phyloP scores from a whole-genome alignment of 2,329 filamentous ascomycete species.

The Pseudocercospora eumusae region DNA sequence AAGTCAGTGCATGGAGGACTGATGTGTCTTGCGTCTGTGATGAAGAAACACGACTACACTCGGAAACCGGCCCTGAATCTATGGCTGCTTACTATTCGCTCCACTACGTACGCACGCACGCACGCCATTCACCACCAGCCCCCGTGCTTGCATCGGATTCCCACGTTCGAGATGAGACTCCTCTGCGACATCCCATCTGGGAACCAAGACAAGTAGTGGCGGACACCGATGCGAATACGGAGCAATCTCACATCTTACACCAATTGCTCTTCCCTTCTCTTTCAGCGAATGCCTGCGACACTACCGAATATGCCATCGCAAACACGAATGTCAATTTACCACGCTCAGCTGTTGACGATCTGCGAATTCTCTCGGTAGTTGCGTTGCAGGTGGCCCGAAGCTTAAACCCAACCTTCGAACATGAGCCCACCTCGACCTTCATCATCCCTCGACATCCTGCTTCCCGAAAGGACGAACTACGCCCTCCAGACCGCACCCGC shows the following conservation, averaged over 20 bases:
- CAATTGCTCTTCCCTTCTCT: background rate
- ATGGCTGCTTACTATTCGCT: conserved; percentile 1
- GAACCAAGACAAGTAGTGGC: background rate
- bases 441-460: conserved; percentile 4
- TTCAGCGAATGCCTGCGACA: background rate
- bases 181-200: background rate
- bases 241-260: background rate
- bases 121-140: background rate
- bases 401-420: conserved; percentile 3
- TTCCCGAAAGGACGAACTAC: conserved; percentile 3
- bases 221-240: background rate
- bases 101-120: too few relatives aligned
- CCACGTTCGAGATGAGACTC: background rate
- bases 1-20: background rate
- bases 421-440: conserved; percentile 7
- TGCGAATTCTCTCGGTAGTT: background rate
- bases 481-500: background rate
- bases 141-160: background rate
- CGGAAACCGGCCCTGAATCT: background rate
- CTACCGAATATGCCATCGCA: background rate
- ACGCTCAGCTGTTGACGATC: background rate
- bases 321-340: background rate
- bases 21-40: background rate
- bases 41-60: background rate
- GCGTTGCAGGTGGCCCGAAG: background rate